phyloP scores from a whole-genome alignment of 2,329 filamentous ascomycete genomes.

The Myrmaecium sp. region DNA sequence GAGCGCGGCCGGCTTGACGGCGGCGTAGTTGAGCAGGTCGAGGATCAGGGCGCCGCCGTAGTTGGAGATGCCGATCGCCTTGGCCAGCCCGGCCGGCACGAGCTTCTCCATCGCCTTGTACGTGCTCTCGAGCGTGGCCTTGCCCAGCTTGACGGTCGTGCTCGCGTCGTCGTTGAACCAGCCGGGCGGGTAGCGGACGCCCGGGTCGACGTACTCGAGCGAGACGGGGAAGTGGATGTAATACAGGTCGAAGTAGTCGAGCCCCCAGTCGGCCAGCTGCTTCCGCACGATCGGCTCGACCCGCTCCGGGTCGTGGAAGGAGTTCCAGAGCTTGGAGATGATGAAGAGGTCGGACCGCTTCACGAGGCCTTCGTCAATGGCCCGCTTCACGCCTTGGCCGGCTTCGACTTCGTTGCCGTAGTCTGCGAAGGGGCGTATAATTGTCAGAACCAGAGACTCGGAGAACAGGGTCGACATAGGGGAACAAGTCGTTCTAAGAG shows the following conservation, averaged over 20 bases:
- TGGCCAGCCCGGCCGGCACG: constrained; percentile 49
- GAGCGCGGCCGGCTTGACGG: constrained; percentile 56
- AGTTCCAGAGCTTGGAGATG: constrained; percentile 86
- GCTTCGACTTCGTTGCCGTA: constrained; percentile 72
- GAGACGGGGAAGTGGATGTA: constrained; percentile 80
- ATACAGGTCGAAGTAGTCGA: constrained; percentile 85
- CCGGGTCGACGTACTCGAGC: constrained; percentile 68
- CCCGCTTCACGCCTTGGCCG: constrained; percentile 59
- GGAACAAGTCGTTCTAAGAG: constrained; percentile 1
- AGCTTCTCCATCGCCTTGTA: constrained; percentile 68
- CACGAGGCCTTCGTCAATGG: constrained; percentile 65
- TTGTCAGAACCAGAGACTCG: constrained; percentile 3
- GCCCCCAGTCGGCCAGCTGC: constrained; percentile 60
- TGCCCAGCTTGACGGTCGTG: constrained; percentile 42
- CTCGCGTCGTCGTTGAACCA: constrained; percentile 43
- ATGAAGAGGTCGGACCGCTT: constrained; percentile 82
- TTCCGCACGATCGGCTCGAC: constrained; percentile 60
- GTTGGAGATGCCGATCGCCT: constrained; percentile 68
- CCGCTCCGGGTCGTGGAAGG: constrained; percentile 66
- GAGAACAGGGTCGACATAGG: neutral
- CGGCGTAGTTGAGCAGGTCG: constrained; percentile 63
- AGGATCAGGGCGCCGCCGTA: constrained; percentile 64
- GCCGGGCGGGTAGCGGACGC: constrained; percentile 10
- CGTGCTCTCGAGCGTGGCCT: constrained; percentile 61
- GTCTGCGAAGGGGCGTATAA: too few relatives aligned